Evolutionary conservation across 2,329 filamentous ascomycete species (phyloP), one percentile per base, ranked within the genome.

Genomic region (Sarocladiaceae sp.): DNA sequence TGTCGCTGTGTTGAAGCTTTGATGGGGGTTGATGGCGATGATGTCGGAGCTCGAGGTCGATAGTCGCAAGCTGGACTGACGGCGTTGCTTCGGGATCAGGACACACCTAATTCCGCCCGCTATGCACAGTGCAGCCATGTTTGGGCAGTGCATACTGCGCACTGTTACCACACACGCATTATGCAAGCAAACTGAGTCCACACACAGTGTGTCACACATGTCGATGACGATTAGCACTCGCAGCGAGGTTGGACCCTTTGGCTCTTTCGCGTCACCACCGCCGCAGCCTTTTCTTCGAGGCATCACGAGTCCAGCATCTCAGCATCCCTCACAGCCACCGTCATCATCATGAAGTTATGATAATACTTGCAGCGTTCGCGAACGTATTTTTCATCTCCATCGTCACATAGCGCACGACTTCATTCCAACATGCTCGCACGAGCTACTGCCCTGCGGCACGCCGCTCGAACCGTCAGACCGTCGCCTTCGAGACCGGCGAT

Each of bases 1-100:
- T 52, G 54, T 48, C 48, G 55, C 41, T 33, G 18, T 45, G 40
- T 15, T 60, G 60, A 62, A 60, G 62, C 57, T 56, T 55, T 48
- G 52, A 53, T 54, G 54, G 55, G 54, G 52, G 50, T 47, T 9
- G 19, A 10, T 19, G 23, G 37, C 5, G 34, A 39, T 39, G 37
- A 29, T 41, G 37, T 16, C 3, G 15, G 37, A 41, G 21, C 37
- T 41, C 13, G 37, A 41, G 21, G 18, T 41, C 12, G 23, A 41
- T 18, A n/a, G 34, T 41, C 23, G 37, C 37, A 41, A 41, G 37
- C 37, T 27, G 37, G 37, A 41, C 37, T 13, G 26, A 24, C 37
- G 23, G 37, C 23, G 37, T 29, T 29, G 37, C 3, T 23, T 41
- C 24, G 37, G 37, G 21, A 39, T 41, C 37, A 27, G 37, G 20